Conservation (phyloP, 108 stramenopile genomes). For the Mayamaea pseudoterrestris region DNA sequence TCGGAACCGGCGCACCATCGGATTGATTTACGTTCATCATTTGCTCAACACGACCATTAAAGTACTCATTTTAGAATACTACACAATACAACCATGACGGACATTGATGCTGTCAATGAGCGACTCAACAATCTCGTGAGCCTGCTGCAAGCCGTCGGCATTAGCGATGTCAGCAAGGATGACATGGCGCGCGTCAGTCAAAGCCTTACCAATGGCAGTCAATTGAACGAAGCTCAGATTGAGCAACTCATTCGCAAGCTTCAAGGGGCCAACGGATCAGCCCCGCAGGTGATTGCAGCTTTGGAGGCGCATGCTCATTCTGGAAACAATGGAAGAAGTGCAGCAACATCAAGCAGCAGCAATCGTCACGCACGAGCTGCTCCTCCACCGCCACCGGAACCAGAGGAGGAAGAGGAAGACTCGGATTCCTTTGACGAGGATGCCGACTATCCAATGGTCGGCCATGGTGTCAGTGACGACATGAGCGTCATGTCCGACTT, state of each 20-base stretch:
- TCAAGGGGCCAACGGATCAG: conserved; percentile 24
- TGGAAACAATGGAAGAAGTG: not conserved
- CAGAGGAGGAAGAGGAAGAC: conserved; percentile 1
- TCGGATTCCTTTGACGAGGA: conserved; percentile 29
- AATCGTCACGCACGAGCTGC: not conserved
- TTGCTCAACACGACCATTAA: no score
- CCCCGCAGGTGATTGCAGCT: conserved; percentile 33
- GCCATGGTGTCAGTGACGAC: conserved; percentile 40
- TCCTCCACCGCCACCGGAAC: not conserved
- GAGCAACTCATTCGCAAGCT: conserved; percentile 31
- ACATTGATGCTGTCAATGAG: conserved; percentile 26
- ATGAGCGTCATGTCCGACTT: conserved; percentile 36
- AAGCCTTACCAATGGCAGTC: not conserved
- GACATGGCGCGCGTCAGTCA: not conserved
- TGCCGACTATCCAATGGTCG: conserved; percentile 50
- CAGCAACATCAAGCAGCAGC: not conserved
- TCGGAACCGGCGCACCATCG: no score
- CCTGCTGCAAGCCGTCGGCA: conserved; percentile 23
- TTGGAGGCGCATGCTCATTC: conserved; percentile 15
- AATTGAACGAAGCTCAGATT: conserved; percentile 28
- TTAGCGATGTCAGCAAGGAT: conserved; percentile 12
- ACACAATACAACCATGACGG: conserved; percentile 13
- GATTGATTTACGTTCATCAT: no score
- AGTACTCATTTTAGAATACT: no score
- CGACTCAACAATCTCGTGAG: conserved; percentile 28